Base-by-base conservation (phyloP, 2,329 filamentous ascomycete genomes). In the Scolecobasidium constrictum region DNA sequence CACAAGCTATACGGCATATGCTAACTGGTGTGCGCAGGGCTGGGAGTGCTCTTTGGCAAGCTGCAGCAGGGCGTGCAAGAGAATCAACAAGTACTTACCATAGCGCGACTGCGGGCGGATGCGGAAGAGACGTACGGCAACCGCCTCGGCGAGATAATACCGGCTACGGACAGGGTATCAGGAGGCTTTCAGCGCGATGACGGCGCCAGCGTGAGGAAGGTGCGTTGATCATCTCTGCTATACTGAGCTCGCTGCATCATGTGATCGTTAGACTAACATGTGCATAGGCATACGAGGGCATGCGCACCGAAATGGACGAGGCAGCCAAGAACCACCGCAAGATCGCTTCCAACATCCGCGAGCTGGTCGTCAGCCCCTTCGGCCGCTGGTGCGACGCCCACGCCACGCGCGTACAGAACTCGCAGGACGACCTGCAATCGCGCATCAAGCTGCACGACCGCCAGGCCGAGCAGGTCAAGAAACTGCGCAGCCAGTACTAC, bases 351-450 rank as follows among this genome's bases (percentile, higher is more conserved):
- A 95, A 87, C 60, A 96, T 98, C 57, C 83, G 90, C 49, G 90
- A 98, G 62, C 76, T 98, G 15, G 92, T 98, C 40, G 83, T 98
- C 19, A 84, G 83, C 53, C 93, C 92, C 5, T 98, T 98, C 64
- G 77, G 86, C 46, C 81, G 86, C 56, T 98, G 92, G 92, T 94
- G 88, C 66, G 90, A 95, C 54, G 83, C 90, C 45, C 92, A 98
- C 66, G 88, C 94, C 53, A 73, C 78, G 48, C 84, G 92, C 50
- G 78, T 98, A 46, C 85, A 94, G 59, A 86, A 87, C 56, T 95
- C 87, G 17, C 90, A 98, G 60, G 92, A 96, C 53, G 88, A 95
- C 55, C 75, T 98, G 17, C 90, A 96, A 62, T 66, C 72, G 38
- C 83, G 86, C 46, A 88, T 96, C 64, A 95, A 94, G 69, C 76